Base-by-base conservation (phyloP, 2,329 filamentous ascomycete species). In the Amesomyces nigricolor region DNA sequence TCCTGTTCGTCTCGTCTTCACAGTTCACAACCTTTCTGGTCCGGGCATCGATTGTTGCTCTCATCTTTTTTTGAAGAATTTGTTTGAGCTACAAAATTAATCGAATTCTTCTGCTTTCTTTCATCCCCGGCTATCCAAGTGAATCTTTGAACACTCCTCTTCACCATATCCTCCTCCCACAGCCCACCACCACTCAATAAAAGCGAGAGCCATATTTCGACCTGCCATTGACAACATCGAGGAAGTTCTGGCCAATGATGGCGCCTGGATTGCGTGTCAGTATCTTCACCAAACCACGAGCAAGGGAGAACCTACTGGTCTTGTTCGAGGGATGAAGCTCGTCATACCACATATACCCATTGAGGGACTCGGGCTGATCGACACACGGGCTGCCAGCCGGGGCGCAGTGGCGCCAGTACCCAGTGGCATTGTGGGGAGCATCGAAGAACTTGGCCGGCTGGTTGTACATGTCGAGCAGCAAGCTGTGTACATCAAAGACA, bases 331-430 rank as follows among this genome's bases (percentile, higher is more conserved):
- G 86, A 72, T 92, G 88, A 65, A 91, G 68, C 65, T 84, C 80
- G 69, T 92, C 87, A 63, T 77, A 78, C 86, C 87, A 91, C 67
- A 89, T 61, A 66, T 81, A 91, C 45, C 79, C 83, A 61, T 86
- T 80, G 35, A 74, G 68, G 35, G 74, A 72, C 3, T 62, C 64
- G 13, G 69, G 61, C 38, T 72, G 71, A 54, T 71, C 56, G 4
- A 65, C 65, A 59, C 78, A 81, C 4, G 65, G 58, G 8, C 60
- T 57, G 17, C 67, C 62, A 11, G 58, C 54, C 1, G 65, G 54
- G 22, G 67, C 50, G 63, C 87, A 90, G 19, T 78, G 70, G 44
- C 80, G 74, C 53, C 79, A 82, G 43, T 73, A 81, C 0, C 80
- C 79, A 0, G 77, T 80, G 1, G 83, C 80, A 64, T 89, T 83